phyloP scores from a whole-genome alignment of 805 yeast species.

The Kodamaea hsintzibuensis region DNA sequence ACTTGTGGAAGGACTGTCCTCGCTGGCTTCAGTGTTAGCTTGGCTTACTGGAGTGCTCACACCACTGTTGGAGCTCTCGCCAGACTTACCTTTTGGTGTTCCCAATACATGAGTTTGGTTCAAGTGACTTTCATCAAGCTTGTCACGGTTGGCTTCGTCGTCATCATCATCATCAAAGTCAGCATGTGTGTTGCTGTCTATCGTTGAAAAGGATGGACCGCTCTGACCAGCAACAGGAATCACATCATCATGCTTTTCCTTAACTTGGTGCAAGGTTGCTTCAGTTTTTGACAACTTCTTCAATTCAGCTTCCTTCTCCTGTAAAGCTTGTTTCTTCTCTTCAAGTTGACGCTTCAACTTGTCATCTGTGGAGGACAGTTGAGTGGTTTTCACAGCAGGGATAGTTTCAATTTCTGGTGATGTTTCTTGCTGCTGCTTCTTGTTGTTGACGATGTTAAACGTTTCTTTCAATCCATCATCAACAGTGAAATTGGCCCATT shows the following conservation, averaged over 20 bases:
- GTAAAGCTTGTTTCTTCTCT: constrained; percentile 16
- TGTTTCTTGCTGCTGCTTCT: not conserved
- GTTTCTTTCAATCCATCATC: constrained; percentile 8
- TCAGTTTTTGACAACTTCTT: constrained; percentile 16
- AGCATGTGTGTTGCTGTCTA: constrained; percentile 39
- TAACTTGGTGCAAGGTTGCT: constrained; percentile 15
- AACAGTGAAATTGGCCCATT: constrained; percentile 20
- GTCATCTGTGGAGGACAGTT: constrained; percentile 15
- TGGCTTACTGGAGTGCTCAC: constrained; percentile 7
- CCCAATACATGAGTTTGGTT: constrained; percentile 3
- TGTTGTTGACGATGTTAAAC: not conserved
- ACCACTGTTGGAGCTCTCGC: constrained; percentile 5
- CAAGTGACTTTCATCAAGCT: not conserved
- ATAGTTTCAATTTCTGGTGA: constrained; percentile 8
- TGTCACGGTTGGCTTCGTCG: not conserved
- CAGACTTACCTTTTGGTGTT: not conserved
- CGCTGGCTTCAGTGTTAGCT: not conserved
- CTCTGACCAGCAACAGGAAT: constrained; percentile 14
- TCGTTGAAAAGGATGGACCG: constrained; percentile 28
- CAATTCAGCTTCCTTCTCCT: constrained; percentile 25
- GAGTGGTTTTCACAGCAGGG: constrained; percentile 10
- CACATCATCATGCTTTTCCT: constrained; percentile 19
- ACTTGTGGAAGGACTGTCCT: constrained; percentile 4
- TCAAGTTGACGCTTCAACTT: constrained; percentile 13
- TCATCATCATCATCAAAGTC: not conserved